Percentiles rank a stretch among this genome's conserved stretches.
Conservation (phyloP, 108 stramenopile species). For the Tribonema minus region DNA sequence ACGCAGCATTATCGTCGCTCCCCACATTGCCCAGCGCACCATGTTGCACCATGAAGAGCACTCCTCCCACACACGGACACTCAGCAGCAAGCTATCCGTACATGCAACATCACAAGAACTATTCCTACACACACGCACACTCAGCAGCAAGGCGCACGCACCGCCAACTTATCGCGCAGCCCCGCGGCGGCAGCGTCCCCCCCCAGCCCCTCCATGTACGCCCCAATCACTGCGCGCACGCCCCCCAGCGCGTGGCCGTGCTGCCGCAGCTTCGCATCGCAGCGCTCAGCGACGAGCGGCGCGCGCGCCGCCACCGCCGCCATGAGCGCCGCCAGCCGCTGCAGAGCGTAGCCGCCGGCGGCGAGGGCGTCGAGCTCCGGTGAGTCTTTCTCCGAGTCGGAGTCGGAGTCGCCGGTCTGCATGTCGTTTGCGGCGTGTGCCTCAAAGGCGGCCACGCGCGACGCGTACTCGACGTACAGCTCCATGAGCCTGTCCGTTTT, state of each 20-base stretch:
- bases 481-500: conserved; percentile 46
- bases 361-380: conserved; percentile 13
- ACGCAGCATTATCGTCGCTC: too few relatives aligned
- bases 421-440: not conserved
- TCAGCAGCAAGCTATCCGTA: too few relatives aligned
- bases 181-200: not conserved
- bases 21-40: too few relatives aligned
- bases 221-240: conserved; percentile 15
- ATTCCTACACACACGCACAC: too few relatives aligned
- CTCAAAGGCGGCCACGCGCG: not conserved
- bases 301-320: conserved; percentile 25
- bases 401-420: conserved; percentile 8
- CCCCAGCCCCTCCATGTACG: conserved; percentile 28
- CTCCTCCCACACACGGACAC: too few relatives aligned
- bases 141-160: too few relatives aligned
- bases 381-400: conserved; percentile 12
- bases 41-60: too few relatives aligned
- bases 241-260: conserved; percentile 18
- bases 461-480: conserved; percentile 47
- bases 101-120: too few relatives aligned
- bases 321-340: conserved; percentile 38
- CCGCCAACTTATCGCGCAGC: not conserved
- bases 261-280: conserved; percentile 20
- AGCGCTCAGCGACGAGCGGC: conserved; percentile 7
- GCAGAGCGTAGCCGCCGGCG: conserved; percentile 25